These are phyloP conservation scores for Blastobotrys buckinghamii DNA, from an alignment of 1,139 yeast genomes.

Conservation along the genomic window DNA sequence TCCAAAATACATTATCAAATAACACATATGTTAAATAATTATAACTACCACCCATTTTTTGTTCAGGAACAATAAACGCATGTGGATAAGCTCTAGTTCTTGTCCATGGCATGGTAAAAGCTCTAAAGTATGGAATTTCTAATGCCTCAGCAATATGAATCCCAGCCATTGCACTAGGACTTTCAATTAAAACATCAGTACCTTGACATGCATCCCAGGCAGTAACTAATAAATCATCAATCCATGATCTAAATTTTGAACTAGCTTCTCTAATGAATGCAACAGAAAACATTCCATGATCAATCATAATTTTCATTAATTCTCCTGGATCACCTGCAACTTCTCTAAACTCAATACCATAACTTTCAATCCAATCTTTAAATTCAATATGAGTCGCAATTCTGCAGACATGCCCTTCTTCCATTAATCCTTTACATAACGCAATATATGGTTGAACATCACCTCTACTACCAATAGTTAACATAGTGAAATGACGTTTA, in stretches of 20 bases:
- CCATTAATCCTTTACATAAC: constrained; percentile 65
- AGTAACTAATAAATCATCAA: constrained; percentile 57
- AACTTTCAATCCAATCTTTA: constrained; percentile 60
- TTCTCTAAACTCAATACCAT: constrained; percentile 62
- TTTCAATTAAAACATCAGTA: constrained; percentile 79
- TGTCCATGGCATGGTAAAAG: constrained; percentile 99
- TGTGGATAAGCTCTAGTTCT: constrained; percentile 93
- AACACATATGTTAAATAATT: constrained; percentile 87
- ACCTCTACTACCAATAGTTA: constrained; percentile 92
- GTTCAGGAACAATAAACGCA: constrained; percentile 93
- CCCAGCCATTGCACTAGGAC: constrained; percentile 95
- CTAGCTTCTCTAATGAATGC: constrained; percentile 80
- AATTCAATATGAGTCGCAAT: constrained; percentile 86
- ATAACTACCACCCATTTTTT: constrained; percentile 86
- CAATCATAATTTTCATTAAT: constrained; percentile 86
- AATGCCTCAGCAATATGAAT: constrained; percentile 91
- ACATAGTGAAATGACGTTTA: constrained; percentile 55
- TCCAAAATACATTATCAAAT: constrained; percentile 92
- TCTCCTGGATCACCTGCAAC: constrained; percentile 94
- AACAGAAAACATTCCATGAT: constrained; percentile 82
- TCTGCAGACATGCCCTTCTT: constrained; percentile 77
- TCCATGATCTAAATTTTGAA: constrained; percentile 72
- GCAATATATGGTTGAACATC: constrained; percentile 97
- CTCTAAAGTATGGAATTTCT: constrained; percentile 84
- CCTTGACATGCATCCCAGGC: constrained; percentile 86